phyloP scores from a whole-genome alignment of 768 basidiomycete genomes.

The Panellus pusillus region DNA sequence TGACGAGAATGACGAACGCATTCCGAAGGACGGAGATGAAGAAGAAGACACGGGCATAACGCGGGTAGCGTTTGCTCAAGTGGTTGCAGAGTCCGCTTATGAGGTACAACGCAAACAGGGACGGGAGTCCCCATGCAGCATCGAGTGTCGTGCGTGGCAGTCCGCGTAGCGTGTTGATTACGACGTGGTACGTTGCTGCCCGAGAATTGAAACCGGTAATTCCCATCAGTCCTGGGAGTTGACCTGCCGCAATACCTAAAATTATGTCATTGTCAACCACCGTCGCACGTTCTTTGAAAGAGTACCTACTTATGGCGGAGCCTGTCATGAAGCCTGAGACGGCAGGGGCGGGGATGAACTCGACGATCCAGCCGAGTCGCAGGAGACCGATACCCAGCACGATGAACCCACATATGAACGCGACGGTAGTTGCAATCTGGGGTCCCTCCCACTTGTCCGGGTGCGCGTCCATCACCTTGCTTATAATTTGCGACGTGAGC shows the following conservation, averaged over 20 bases:
- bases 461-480: conserved; percentile 52
- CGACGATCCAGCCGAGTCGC: conserved; percentile 90
- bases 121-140: conserved; percentile 87
- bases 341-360: conserved; percentile 87
- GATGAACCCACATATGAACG: conserved; percentile 89
- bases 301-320: conserved; percentile 69
- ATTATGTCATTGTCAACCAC: not conserved
- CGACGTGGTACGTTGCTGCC: conserved; percentile 79
- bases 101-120: conserved; percentile 65
- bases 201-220: conserved; percentile 85
- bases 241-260: conserved; percentile 72
- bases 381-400: conserved; percentile 87
- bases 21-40: conserved; percentile 77
- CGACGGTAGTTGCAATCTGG: conserved; percentile 80
- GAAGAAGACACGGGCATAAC: conserved; percentile 68
- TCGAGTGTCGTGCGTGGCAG: conserved; percentile 71
- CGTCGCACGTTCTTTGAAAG: no score
- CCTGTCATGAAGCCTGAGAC: conserved; percentile 96
- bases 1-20: conserved; percentile 84
- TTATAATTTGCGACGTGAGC: conserved; percentile 79
- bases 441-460: conserved; percentile 63
- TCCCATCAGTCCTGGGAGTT: conserved; percentile 89
- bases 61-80: conserved; percentile 60
- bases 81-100: conserved; percentile 60
- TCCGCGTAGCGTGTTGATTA: conserved; percentile 91